A percentile compares a stretch with the other conserved stretches of the same genome.
phyloP scores from a whole-genome alignment of 768 basidiomycete species.

The Clavaria fumosa region DNA sequence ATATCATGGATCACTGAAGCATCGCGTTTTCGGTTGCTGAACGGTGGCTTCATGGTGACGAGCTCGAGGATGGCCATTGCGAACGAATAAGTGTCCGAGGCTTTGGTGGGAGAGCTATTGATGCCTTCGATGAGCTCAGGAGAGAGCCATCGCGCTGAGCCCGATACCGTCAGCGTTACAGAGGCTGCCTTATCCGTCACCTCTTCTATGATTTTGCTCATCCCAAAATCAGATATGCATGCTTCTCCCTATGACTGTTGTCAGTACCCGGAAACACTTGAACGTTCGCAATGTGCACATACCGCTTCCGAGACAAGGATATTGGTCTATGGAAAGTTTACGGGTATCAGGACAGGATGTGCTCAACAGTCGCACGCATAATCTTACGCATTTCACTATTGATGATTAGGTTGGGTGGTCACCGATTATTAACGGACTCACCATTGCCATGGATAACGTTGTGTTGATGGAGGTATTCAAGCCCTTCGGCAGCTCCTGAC shows the following conservation, averaged over 20 bases:
- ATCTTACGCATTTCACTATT: slow-evolving; percentile 45
- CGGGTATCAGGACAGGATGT: slow-evolving; percentile 4
- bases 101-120: slow-evolving; percentile 26
- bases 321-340: slow-evolving; percentile 27
- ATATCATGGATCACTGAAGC: slow-evolving; percentile 34
- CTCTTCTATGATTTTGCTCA: slow-evolving; percentile 45
- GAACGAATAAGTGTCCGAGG: slow-evolving; percentile 41
- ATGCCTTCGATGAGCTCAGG: slow-evolving; percentile 40
- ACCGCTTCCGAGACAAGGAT: slow-evolving; percentile 40
- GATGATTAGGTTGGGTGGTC: slow-evolving; percentile 4
- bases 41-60: slow-evolving; percentile 37
- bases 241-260: slow-evolving; percentile 21
- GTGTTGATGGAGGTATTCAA: slow-evolving; percentile 38
- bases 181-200: slow-evolving; percentile 34
- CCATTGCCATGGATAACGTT: slow-evolving; percentile 46
- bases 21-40: slow-evolving; percentile 33
- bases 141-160: slow-evolving; percentile 43
- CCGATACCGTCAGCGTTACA: slow-evolving; percentile 30
- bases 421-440: slow-evolving; percentile 19
- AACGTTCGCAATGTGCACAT: not conserved
- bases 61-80: slow-evolving; percentile 48
- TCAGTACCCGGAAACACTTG: not conserved
- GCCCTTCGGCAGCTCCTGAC: slow-evolving; percentile 36
- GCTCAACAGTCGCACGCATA: slow-evolving; percentile 1
- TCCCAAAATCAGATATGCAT: slow-evolving; percentile 47